phyloP scores from a whole-genome alignment of 352 stramenopile genomes.

The Saprolegnia parasitica region DNA sequence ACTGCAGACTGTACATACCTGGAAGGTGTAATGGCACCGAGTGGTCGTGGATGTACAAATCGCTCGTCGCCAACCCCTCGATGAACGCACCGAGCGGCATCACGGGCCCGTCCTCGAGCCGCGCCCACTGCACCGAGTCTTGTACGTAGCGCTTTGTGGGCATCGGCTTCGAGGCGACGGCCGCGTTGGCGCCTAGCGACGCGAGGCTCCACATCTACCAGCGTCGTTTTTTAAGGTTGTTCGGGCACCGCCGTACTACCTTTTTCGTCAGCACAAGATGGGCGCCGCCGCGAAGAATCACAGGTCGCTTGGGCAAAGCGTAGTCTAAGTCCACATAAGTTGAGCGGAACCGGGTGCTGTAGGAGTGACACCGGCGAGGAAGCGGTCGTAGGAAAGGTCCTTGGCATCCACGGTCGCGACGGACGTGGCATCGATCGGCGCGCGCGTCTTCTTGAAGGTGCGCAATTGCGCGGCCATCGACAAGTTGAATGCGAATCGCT shows the following conservation, averaged over 20 bases:
- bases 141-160: conserved; percentile 18
- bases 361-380: conserved; percentile 7
- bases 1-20: neutral
- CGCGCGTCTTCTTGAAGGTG: neutral
- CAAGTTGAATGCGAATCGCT: neutral
- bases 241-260: too few relatives aligned
- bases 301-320: neutral
- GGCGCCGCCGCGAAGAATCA: conserved; percentile 9
- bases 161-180: neutral
- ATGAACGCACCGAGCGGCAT: conserved; percentile 7
- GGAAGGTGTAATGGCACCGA: conserved; percentile 25
- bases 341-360: too few relatives aligned
- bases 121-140: conserved; percentile 23
- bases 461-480: neutral
- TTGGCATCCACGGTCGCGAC: neutral
- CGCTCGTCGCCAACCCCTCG: neutral
- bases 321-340: conserved; percentile 9
- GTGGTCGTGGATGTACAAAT: conserved; percentile 22
- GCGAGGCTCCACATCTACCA: conserved; percentile 23
- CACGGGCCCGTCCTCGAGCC: conserved; percentile 16
- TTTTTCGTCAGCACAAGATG: conserved; percentile 6
- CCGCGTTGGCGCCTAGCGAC: neutral
- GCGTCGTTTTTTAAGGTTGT: too few relatives aligned
- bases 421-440: neutral
- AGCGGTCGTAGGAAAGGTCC: neutral